These are phyloP conservation scores for Puccinia horiana DNA, from an alignment of 1,284 basidiomycete genomes.

Conservation along the genomic window DNA sequence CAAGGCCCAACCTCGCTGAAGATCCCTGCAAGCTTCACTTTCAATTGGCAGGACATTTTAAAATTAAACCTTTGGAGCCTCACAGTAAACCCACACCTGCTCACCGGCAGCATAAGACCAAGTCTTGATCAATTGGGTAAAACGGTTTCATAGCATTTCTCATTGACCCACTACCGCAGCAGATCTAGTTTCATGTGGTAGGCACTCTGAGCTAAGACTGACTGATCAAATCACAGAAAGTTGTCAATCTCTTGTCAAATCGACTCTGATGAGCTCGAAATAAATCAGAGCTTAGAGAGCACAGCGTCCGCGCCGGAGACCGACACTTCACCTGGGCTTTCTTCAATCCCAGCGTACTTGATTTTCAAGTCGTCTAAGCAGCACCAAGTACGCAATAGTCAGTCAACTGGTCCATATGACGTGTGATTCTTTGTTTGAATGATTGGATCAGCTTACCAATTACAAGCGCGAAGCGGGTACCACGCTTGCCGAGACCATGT, in stretches of 20 bases:
- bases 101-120: too few relatives aligned
- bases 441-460: not conserved
- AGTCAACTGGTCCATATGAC: not conserved
- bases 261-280: not conserved
- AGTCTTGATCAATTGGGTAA: too few relatives aligned
- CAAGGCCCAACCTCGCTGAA: not conserved
- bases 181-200: not conserved
- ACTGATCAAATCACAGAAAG: not conserved
- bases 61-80: too few relatives aligned
- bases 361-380: constrained; percentile 45
- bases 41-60: too few relatives aligned
- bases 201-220: not conserved
- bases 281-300: constrained; percentile 33
- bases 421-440: not conserved
- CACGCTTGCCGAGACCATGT: constrained; percentile 32
- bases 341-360: constrained; percentile 33
- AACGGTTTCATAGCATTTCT: not conserved
- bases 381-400: not conserved
- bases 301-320: constrained; percentile 44
- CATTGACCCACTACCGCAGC: not conserved
- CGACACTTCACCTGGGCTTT: constrained; percentile 14
- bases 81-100: too few relatives aligned
- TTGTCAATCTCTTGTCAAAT: not conserved
- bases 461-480: constrained; percentile 33
- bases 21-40: too few relatives aligned